phyloP scores from a whole-genome alignment of 1,284 basidiomycete genomes.

The Tylopilus sp. region DNA sequence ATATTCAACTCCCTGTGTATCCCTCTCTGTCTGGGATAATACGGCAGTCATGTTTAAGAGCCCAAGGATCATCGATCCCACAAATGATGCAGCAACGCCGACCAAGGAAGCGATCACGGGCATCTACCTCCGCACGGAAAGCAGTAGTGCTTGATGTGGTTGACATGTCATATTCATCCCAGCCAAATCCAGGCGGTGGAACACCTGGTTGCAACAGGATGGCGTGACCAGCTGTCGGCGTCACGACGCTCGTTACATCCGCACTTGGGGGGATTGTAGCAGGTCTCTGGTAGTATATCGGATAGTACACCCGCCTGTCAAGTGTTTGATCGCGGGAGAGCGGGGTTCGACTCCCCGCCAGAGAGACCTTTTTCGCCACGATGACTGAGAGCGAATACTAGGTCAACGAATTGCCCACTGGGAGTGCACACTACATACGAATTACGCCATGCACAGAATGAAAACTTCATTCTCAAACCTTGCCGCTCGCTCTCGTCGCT shows the following conservation, averaged over 20 bases:
- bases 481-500: neutral
- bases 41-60: neutral
- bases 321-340: constrained; percentile 33
- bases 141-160: neutral
- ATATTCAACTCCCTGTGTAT: neutral
- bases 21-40: neutral
- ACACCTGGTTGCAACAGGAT: too few species aligned
- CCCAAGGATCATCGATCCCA: neutral
- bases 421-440: too few species aligned
- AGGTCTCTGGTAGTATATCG: constrained; percentile 43
- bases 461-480: neutral
- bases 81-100: neutral
- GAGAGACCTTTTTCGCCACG: constrained; percentile 25
- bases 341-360: constrained; percentile 45
- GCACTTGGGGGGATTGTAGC: too few species aligned
- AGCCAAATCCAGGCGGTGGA: neutral
- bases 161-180: neutral
- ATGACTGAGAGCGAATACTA: too few species aligned
- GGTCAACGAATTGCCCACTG: too few species aligned
- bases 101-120: neutral
- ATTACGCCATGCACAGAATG: too few species aligned
- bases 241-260: too few species aligned
- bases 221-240: too few species aligned
- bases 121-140: neutral
- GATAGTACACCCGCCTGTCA: constrained; percentile 45